Conservation (phyloP, 192 early-diverging fungal species). For the Lunasporangiospora selenospora region DNA sequence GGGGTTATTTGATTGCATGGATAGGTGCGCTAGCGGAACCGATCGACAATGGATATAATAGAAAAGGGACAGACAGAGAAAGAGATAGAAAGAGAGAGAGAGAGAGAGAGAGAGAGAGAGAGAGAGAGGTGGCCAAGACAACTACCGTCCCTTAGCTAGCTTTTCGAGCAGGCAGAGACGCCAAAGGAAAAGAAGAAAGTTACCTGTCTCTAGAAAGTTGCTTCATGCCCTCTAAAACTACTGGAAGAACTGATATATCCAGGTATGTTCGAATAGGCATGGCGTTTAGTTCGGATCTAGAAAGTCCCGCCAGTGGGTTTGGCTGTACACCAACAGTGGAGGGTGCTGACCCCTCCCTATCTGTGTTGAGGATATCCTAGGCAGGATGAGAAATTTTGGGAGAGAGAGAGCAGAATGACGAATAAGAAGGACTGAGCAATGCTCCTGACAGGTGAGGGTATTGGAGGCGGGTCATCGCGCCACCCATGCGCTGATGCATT, state of each 20-base stretch:
- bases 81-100: too few relatives aligned
- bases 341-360: constrained; percentile 35
- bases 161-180: too few relatives aligned
- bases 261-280: constrained; percentile 56
- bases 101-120: too few relatives aligned
- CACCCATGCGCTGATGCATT: too few relatives aligned
- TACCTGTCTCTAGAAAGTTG: constrained; percentile 58
- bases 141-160: too few relatives aligned
- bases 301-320: constrained; percentile 31
- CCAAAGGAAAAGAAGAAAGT: not conserved
- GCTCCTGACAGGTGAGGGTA: too few relatives aligned
- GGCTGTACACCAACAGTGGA: constrained; percentile 8
- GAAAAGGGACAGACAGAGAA: too few relatives aligned
- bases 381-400: not conserved
- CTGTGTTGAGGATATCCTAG: constrained; percentile 38
- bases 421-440: not conserved
- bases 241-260: constrained; percentile 60
- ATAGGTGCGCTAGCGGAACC: too few relatives aligned
- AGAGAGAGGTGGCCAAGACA: too few relatives aligned
- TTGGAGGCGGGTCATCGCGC: too few relatives aligned
- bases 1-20: too few relatives aligned
- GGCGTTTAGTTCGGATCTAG: constrained; percentile 24
- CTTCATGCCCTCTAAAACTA: constrained; percentile 59
- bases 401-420: not conserved
- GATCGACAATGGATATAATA: too few relatives aligned